phyloP scores from a whole-genome alignment of 345 rosid genomes.

The Mercurialis annua region DNA sequence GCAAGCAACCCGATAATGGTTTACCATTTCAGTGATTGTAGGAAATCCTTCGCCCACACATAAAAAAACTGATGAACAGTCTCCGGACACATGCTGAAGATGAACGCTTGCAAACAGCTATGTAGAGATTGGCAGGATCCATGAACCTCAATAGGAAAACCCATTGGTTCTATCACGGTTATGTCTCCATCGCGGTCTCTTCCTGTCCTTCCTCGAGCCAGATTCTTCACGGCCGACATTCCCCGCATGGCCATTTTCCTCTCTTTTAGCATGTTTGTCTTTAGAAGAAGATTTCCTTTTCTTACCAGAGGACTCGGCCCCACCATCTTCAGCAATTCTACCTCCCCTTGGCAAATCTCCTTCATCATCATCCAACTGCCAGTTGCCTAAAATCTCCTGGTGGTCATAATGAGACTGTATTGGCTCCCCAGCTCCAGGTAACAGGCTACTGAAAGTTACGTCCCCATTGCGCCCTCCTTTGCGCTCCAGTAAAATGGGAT shows the following conservation, averaged over 20 bases:
- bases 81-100: neutral
- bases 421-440: slow-evolving; percentile 90
- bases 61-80: neutral
- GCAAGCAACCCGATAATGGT: neutral
- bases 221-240: slow-evolving; percentile 23
- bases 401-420: slow-evolving; percentile 28
- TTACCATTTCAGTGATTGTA: too few species aligned
- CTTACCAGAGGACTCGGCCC: slow-evolving; percentile 45
- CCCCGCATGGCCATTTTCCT: slow-evolving; percentile 28
- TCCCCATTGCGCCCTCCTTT: slow-evolving; percentile 73
- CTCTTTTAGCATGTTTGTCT: slow-evolving; percentile 41
- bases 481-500: slow-evolving; percentile 61
- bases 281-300: slow-evolving; percentile 50
- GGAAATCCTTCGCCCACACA: neutral
- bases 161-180: slow-evolving; percentile 16
- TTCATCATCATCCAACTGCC: slow-evolving; percentile 69
- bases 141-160: slow-evolving; percentile 11
- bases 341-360: slow-evolving; percentile 67
- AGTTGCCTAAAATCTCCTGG: slow-evolving; percentile 60
- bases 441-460: slow-evolving; percentile 61
- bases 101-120: neutral
- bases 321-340: slow-evolving; percentile 25
- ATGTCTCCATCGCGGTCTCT: slow-evolving; percentile 24
- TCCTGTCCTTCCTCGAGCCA: slow-evolving; percentile 35
- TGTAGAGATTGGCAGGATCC: slow-evolving; percentile 15